Conservation (phyloP, 805 yeast species). For the Hemisphaericaspora nanyangensis region DNA sequence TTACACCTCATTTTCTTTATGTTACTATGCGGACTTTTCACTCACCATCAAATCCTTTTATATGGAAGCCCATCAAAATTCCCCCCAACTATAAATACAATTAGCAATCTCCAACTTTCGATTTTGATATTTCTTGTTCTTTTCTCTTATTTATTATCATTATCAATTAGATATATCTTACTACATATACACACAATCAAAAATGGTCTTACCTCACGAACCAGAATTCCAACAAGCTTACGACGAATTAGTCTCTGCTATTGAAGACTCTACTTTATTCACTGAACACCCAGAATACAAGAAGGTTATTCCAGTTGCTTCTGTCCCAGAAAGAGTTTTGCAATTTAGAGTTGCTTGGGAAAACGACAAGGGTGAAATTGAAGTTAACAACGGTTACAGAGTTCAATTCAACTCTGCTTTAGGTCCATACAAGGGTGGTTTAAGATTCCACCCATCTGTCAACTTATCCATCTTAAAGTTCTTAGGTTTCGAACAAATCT, state of each 20-base stretch:
- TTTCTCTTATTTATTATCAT: conserved; percentile 1
- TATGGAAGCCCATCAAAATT: too few species aligned
- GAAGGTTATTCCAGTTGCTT: conserved; percentile 82
- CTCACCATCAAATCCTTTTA: too few species aligned
- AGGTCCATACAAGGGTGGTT: conserved; percentile 99
- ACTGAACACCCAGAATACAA: conserved; percentile 84
- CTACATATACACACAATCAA: conserved; percentile 6
- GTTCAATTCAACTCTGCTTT: conserved; percentile 97
- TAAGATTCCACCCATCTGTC: conserved; percentile 96
- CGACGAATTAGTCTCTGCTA: conserved; percentile 84
- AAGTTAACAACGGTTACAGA: conserved; percentile 96
- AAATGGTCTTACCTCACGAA: conserved; percentile 82
- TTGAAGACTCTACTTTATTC: conserved; percentile 89
- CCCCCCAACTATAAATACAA: neutral
- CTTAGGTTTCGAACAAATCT: conserved; percentile 96
- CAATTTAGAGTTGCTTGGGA: conserved; percentile 99
- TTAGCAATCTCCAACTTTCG: neutral
- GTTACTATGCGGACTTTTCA: too few species aligned
- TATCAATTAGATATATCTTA: neutral
- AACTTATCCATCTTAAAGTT: conserved; percentile 93
- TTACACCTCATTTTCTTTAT: too few species aligned
- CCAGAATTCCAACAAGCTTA: conserved; percentile 99
- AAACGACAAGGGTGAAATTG: conserved; percentile 85
- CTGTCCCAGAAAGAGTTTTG: conserved; percentile 92
- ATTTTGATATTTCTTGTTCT: neutral